Conservation (phyloP, 768 basidiomycete species). For the Mycena epipterygia region DNA sequence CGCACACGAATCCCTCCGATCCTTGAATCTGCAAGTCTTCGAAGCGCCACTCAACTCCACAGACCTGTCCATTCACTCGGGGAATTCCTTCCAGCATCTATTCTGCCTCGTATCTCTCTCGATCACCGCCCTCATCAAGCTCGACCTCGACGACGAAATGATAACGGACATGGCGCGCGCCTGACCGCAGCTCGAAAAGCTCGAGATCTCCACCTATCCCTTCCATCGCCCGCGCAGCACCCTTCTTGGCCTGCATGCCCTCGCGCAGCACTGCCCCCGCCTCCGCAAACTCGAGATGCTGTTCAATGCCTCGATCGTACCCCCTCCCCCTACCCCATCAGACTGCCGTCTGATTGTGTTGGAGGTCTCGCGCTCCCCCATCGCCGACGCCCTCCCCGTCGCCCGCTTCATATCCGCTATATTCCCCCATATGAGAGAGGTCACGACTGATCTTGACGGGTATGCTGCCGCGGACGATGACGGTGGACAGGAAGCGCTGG, state of each 20-base stretch:
- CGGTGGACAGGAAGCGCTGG: no score
- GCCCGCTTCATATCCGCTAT: neutral
- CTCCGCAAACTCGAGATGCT: neutral
- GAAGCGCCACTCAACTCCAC: no score
- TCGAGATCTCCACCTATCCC: neutral
- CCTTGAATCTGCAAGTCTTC: neutral
- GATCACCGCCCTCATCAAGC: neutral
- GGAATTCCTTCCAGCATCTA: neutral
- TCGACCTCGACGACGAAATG: neutral
- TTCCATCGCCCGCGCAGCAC: neutral
- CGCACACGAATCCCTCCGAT: neutral
- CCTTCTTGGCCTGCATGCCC: neutral
- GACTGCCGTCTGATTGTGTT: neutral
- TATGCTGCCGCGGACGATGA: no score
- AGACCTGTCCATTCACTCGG: neutral
- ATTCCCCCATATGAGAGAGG: neutral
- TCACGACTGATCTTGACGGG: neutral
- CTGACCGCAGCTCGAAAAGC: constrained; percentile 1
- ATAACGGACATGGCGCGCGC: neutral
- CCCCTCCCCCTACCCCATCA: neutral
- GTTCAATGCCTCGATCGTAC: neutral
- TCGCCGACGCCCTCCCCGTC: neutral
- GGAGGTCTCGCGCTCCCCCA: neutral
- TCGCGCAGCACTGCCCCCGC: neutral
- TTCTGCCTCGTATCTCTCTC: neutral